Evolutionary conservation across 2,329 filamentous ascomycete genomes (phyloP), one percentile per base, ranked within the genome.

Genomic region (Sarocladium strictum): DNA sequence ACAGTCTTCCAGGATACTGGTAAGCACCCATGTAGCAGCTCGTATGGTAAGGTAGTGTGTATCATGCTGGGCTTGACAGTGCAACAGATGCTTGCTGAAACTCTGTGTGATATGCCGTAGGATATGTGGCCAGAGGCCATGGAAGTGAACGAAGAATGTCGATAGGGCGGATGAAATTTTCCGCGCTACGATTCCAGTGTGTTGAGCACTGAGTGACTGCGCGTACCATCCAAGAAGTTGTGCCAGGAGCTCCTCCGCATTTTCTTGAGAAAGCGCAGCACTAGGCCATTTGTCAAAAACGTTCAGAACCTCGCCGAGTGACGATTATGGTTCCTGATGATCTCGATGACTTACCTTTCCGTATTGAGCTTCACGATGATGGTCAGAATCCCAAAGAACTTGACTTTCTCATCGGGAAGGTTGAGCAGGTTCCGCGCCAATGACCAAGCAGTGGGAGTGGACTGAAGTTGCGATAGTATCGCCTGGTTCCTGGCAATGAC

Each of bases 361-460:
- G 86, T 87, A 67, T 97, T 97, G 56, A 97, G 82, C 72, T 97
- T 99, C 62, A 97, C 84, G 52, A 90, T 95, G 60, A 97, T 87
- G 0, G 93, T 97, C 56, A 97, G 78, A 27, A 92, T 93, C 14
- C 90, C 94, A 66, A 96, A 96, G 71, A 97, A 97, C 59, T 88
- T 87, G 61, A 94, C 83, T 63, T 92, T 86, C 57, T 87, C 81
- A 60, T 89, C 84, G 21, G 80, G 73, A 57, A 83, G 84, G 52
- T 75, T 75, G 11, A 97, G 75, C 14, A 97, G 76, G 53, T 83
- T 82, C 64, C 93, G 85, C 19, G 90, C 91, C 45, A 97, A 78
- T 55, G 87, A 79, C 94, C 94, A 99, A 54, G 91, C 93, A 63
- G 89, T 79, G 2, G 85, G 77, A 2, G 90, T 89, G 61, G 84